phyloP scores from a whole-genome alignment of 2,329 filamentous ascomycete genomes.

The Trichoderma sp. region DNA sequence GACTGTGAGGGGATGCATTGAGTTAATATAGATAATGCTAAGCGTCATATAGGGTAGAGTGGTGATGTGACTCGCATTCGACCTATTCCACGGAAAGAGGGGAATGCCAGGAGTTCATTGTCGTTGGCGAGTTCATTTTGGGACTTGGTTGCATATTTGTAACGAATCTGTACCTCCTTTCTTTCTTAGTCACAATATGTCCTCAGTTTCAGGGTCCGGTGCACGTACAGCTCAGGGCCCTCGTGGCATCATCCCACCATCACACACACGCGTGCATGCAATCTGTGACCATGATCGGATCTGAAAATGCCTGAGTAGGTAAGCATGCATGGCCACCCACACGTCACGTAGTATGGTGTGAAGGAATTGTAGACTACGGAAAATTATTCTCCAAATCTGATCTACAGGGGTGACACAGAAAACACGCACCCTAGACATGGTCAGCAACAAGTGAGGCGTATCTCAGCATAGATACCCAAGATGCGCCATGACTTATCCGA shows the following conservation, averaged over 20 bases:
- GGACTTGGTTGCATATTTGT: too few relatives aligned
- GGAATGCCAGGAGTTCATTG: too few relatives aligned
- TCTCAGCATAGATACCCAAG: background rate
- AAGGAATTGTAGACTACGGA: background rate
- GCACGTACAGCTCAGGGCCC: background rate
- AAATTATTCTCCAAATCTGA: background rate
- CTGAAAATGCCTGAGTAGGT: background rate
- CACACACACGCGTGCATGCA: background rate
- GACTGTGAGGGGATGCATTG: background rate
- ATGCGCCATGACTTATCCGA: background rate
- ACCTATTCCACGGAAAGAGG: too few relatives aligned
- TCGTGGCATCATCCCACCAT: background rate
- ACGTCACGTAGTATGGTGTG: background rate
- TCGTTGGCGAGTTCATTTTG: too few relatives aligned
- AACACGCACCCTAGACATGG: background rate
- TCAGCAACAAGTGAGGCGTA: too few relatives aligned
- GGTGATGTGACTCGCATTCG: background rate
- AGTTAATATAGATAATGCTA: background rate
- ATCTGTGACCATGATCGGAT: background rate
- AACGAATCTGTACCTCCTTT: too few relatives aligned
- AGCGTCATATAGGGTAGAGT: background rate
- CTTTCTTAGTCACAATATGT: too few relatives aligned
- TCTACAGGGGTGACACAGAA: background rate
- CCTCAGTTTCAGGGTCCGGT: too few relatives aligned
- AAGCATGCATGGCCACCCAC: background rate